These are phyloP conservation scores for Podospora tetraspora DNA, from an alignment of 495 filamentous ascomycete species.

Conservation along the genomic window DNA sequence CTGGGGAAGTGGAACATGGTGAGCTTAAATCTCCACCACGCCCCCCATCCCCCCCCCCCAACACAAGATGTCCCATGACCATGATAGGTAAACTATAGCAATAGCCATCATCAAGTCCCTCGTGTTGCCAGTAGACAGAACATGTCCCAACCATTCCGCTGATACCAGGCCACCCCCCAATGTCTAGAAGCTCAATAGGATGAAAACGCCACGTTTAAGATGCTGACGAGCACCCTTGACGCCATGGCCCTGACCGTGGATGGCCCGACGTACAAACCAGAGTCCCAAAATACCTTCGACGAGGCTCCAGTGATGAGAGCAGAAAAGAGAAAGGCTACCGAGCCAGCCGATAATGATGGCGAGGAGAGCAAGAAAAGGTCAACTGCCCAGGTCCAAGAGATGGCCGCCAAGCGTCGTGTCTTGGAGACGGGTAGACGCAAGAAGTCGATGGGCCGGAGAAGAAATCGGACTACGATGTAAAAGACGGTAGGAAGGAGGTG, in stretches of 20 bases:
- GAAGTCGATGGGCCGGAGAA: constrained; percentile 38
- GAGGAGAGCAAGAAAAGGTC: constrained; percentile 1
- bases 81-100: too few relatives aligned
- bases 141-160: too few relatives aligned
- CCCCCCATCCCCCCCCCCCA: too few relatives aligned
- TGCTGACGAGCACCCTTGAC: neutral
- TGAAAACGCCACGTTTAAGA: constrained; percentile 4
- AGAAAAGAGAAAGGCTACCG: constrained; percentile 9
- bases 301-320: neutral
- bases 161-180: neutral
- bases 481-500: constrained; percentile 35
- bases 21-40: constrained; percentile 9
- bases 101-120: too few relatives aligned
- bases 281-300: neutral
- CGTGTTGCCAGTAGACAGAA: too few relatives aligned
- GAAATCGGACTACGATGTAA: constrained; percentile 32
- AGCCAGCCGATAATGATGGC: constrained; percentile 3
- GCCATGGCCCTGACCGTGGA: constrained; percentile 10
- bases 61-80: too few relatives aligned
- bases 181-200: constrained; percentile 1
- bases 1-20: constrained; percentile 41
- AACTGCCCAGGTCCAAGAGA: neutral
- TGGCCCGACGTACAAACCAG: constrained; percentile 17
- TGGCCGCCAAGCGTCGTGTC: neutral
- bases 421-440: constrained; percentile 1